Percentiles rank a stretch among this genome's conserved stretches.
These are phyloP conservation scores for Amoebophrya sp. DNA, from an alignment of 169 alveolate genomes.

Conservation along the genomic window DNA sequence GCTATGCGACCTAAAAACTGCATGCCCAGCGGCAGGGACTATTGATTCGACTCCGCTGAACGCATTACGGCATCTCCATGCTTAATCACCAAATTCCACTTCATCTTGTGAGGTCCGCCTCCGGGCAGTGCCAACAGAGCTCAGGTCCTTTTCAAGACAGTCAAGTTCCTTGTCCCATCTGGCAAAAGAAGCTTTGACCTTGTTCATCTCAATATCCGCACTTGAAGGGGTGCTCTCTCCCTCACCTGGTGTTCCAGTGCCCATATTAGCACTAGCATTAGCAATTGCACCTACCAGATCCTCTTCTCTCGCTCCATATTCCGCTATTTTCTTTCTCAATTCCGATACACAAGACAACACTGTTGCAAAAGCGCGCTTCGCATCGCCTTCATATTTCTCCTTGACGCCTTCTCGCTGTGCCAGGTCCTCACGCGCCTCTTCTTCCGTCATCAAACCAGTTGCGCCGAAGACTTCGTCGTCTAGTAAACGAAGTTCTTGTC, in stretches of 20 bases:
- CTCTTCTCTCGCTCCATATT: neutral
- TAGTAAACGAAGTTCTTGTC: neutral
- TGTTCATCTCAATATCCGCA: neutral
- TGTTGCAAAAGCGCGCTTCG: neutral
- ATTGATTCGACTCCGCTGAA: too few relatives aligned
- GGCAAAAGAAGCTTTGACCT: neutral
- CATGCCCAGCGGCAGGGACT: too few relatives aligned
- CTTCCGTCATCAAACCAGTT: neutral
- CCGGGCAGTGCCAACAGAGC: too few relatives aligned
- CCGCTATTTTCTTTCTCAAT: neutral
- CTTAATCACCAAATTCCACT: too few relatives aligned
- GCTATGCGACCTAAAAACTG: too few relatives aligned
- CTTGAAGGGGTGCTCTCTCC: neutral
- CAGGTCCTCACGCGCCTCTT: neutral
- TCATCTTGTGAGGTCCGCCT: too few relatives aligned
- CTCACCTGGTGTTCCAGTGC: neutral
- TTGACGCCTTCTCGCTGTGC: neutral
- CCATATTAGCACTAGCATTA: neutral
- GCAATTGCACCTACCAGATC: neutral
- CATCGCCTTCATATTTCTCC: neutral
- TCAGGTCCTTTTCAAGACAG: too few relatives aligned
- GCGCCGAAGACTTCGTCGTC: neutral
- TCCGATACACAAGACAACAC: neutral
- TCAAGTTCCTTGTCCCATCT: too few relatives aligned
- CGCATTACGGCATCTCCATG: too few relatives aligned